Conservation (phyloP, 2,329 filamentous ascomycete species). For the Triangularia setosa region DNA sequence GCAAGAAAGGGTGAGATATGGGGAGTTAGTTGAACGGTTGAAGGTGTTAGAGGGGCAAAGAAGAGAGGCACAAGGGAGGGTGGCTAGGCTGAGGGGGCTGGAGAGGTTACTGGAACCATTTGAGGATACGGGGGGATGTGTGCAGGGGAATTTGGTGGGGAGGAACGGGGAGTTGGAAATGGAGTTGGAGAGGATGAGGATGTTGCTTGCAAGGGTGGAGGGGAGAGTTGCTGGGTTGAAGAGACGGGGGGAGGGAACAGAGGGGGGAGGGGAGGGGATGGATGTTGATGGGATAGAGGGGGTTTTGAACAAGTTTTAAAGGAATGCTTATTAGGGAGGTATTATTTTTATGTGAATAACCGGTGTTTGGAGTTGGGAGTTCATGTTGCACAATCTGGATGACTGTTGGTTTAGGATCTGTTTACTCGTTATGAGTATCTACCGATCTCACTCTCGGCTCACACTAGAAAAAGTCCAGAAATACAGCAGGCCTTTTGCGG, state of each 20-base stretch:
- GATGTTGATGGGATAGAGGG: constrained; percentile 38
- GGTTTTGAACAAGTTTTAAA: constrained; percentile 19
- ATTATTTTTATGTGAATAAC: background rate
- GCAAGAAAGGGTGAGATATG: constrained; percentile 42
- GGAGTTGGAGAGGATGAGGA: constrained; percentile 64
- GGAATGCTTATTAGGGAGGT: background rate
- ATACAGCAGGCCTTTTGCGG: too few relatives aligned
- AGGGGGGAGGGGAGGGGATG: constrained; percentile 33
- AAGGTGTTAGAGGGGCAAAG: constrained; percentile 46
- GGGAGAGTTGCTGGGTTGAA: constrained; percentile 43
- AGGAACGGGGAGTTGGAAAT: constrained; percentile 60
- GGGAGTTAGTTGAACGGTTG: constrained; percentile 47
- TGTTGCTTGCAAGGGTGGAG: constrained; percentile 57
- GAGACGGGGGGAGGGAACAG: constrained; percentile 26
- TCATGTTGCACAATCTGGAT: too few relatives aligned
- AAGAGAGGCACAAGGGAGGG: constrained; percentile 30
- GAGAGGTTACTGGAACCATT: constrained; percentile 51
- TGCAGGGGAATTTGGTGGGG: constrained; percentile 66
- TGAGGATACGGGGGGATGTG: constrained; percentile 30
- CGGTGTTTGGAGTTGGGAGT: background rate
- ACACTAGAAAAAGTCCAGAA: too few relatives aligned
- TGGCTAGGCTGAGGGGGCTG: constrained; percentile 47
- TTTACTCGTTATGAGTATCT: too few relatives aligned
- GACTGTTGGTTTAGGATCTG: too few relatives aligned
- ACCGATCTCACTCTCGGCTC: too few relatives aligned